A percentile compares a stretch with the other conserved stretches of the same genome.
Conservation (phyloP, 78 protist genomes). For the Dictyostelium citrinum region DNA sequence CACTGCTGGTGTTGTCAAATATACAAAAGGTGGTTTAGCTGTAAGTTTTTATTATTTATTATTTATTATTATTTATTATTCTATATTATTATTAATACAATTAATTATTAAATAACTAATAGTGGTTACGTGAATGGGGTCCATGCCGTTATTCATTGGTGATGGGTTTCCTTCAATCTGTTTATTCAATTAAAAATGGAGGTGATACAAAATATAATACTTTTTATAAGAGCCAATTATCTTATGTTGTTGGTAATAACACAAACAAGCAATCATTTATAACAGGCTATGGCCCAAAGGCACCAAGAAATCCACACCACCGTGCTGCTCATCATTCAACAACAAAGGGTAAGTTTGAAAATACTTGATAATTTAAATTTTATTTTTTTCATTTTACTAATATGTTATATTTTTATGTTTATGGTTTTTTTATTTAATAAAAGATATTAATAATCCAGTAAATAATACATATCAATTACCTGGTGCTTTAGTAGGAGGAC, state of each 20-base stretch:
- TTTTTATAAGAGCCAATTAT: neutral
- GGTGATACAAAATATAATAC: neutral
- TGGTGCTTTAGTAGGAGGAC: conserved; percentile 46
- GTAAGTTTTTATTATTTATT: neutral
- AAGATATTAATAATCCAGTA: conserved; percentile 11
- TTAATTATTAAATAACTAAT: too few species aligned
- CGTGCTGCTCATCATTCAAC: conserved; percentile 49
- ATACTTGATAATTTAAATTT: too few species aligned
- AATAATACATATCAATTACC: neutral
- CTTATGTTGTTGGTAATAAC: conserved; percentile 12
- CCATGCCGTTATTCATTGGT: conserved; percentile 21
- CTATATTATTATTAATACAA: neutral
- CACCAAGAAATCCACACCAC: conserved; percentile 46
- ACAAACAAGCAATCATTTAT: conserved; percentile 8
- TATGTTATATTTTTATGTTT: too few species aligned
- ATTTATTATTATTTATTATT: neutral
- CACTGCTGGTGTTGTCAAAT: neutral
- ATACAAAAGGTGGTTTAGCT: conserved; percentile 2
- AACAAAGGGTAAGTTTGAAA: neutral
- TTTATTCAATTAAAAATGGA: neutral
- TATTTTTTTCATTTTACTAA: too few species aligned
- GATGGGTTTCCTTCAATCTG: neutral
- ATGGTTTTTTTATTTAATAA: too few species aligned
- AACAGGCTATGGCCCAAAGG: conserved; percentile 26
- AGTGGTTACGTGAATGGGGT: conserved; percentile 31